Base-by-base conservation (phyloP, 2,329 filamentous ascomycete genomes). In the Xylariaceae sp. region DNA sequence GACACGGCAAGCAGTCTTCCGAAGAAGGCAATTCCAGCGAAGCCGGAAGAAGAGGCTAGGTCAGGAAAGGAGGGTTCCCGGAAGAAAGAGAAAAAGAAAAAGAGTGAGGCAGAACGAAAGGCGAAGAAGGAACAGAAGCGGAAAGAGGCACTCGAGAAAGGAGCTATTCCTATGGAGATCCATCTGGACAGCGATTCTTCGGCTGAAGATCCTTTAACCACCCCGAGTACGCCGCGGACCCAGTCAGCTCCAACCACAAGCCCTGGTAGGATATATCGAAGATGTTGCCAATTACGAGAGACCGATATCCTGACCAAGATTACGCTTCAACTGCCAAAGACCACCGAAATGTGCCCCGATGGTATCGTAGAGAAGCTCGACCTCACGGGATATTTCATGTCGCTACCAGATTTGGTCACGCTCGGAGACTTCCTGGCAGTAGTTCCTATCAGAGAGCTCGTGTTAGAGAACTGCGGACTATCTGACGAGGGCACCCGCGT, bases 41-140 rank as follows among this genome's bases (percentile, higher is more conserved):
- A 62, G 31, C 57, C 56, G 37, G 58, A 58, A 34, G 63, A 68
- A 18, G 52, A 52, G 26, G 41, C 51, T 4, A 55, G 55, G 40
- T 43, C 53, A 13, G 60, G 59, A 51, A 68, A 66, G 59, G 77
- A 64, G 24, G 70, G 66, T 1, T 81, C 72, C 7, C 83, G 83
- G 54, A 96, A 94, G 66, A 93, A 89, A 64, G 90, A 96, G 59
- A 96, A 95, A 73, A 96, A 96, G 68, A 95, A 95, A 69, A 83
- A 85, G 51, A 95, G 87, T 31, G 91, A 96, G 60, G 89, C 91
- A 45, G 91, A 96, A 64, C 77, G 90, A 32, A 95, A 94, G 60
- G 88, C 93, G 45, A 80, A 90, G 41, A 95, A 94, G 62, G 90
- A 96, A 64, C 88, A 88, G 65, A 91, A 88, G 60, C 77, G 89